A percentile compares a stretch with the other conserved stretches of the same genome.
These are phyloP conservation scores for Phlebiopsis flavidoalba DNA, from an alignment of 768 basidiomycete species.

Conservation along the genomic window DNA sequence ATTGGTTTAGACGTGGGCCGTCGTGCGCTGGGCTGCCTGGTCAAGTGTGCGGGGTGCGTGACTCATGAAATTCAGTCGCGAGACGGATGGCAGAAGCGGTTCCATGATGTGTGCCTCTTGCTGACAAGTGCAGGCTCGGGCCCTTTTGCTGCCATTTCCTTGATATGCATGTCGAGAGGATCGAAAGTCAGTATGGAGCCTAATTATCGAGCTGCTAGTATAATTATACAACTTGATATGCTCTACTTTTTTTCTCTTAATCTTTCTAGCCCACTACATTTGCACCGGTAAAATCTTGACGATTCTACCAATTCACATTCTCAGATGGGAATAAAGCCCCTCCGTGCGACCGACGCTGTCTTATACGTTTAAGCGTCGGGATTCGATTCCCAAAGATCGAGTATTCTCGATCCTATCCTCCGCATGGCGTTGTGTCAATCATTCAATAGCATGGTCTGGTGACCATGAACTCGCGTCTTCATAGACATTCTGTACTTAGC, in stretches of 20 bases:
- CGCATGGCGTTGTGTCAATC: no score
- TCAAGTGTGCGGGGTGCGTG: slow-evolving; percentile 3
- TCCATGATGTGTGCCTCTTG: neutral
- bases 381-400: neutral
- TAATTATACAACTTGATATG: neutral
- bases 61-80: neutral
- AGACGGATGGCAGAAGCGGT: neutral
- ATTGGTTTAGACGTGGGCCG: slow-evolving; percentile 1
- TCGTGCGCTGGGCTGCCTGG: neutral
- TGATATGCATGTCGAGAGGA: neutral
- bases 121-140: neutral
- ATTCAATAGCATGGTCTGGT: no score
- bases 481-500: no score
- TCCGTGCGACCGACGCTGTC: neutral
- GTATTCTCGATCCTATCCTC: neutral
- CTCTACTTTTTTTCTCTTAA: neutral
- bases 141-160: neutral
- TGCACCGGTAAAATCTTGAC: no score
- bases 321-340: no score
- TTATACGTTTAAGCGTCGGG: neutral
- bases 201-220: neutral
- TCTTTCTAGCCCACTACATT: no score
- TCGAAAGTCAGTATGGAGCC: neutral
- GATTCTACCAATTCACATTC: no score
- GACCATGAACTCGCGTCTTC: no score